These are phyloP conservation scores for Moniliella sp. DNA, from an alignment of 1,284 basidiomycete species.

Conservation along the genomic window DNA sequence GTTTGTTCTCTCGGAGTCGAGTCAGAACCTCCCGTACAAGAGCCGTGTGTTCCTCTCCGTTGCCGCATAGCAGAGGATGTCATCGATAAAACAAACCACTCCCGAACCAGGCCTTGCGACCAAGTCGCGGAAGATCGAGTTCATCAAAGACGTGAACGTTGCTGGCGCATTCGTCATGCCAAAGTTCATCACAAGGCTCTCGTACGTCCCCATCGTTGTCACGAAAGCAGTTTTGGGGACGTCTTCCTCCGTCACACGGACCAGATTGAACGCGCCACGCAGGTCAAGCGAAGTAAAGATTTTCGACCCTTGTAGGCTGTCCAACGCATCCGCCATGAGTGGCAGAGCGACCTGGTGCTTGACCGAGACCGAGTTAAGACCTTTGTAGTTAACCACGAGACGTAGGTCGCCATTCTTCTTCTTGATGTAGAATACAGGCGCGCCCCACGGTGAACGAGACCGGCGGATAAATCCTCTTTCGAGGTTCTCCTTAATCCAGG, in stretches of 20 bases:
- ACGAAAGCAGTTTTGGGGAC: conserved; percentile 8
- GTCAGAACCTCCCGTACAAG: conserved; percentile 1
- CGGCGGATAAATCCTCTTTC: conserved; percentile 24
- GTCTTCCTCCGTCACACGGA: conserved; percentile 4
- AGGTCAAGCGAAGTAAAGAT: conserved; percentile 28
- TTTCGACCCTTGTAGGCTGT: conserved; percentile 22
- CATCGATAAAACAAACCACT: too few species aligned
- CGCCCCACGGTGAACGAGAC: conserved; percentile 28
- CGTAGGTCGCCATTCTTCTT: conserved; percentile 38
- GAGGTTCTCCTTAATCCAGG: conserved; percentile 36
- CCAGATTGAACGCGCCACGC: conserved; percentile 7
- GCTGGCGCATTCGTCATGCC: conserved; percentile 3
- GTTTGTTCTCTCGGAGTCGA: not conserved
- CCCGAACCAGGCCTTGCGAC: too few species aligned
- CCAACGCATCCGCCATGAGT: conserved; percentile 34
- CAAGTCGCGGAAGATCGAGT: not conserved
- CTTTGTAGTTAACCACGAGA: conserved; percentile 38
- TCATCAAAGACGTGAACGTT: not conserved
- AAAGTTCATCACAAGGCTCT: conserved; percentile 7
- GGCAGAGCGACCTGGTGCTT: conserved; percentile 36
- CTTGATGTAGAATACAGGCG: conserved; percentile 39
- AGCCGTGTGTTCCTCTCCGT: not conserved
- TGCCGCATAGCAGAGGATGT: not conserved
- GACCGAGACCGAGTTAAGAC: conserved; percentile 36
- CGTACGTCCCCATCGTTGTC: conserved; percentile 2